Base-by-base conservation (phyloP, 2,329 filamentous ascomycete species). In the Colletotrichum higginsianum region DNA sequence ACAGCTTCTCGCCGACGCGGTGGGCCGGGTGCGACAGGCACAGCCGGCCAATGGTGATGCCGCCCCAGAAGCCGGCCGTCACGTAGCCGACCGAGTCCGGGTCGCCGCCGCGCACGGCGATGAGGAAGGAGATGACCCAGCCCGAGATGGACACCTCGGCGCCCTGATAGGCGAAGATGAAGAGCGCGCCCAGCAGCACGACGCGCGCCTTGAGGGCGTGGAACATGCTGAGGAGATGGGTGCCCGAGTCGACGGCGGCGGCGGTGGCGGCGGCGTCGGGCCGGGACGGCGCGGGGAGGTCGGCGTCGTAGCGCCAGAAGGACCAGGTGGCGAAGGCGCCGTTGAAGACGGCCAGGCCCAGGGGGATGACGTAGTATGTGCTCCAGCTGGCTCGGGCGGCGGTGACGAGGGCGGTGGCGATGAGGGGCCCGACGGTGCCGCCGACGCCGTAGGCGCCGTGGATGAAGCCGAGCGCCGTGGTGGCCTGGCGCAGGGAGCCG, bases 141-240 rank as follows among this genome's bases (percentile, higher is more conserved):
- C 94, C 94, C 0, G 92, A 94, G 74, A 96, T 93, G 16, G 91
- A 91, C 18, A 97, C 94, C 81, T 97, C 94, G 46, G 93, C 92
- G 44, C 94, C 94, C 81, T 96, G 93, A 80, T 97, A 97, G 35
- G 91, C 90, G 79, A 97, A 96, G 80, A 96, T 93, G 84, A 96
- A 96, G 12, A 94, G 80, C 0, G 94, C 92, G 3, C 93, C 93
- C 0, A 96, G 86, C 1, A 96, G 81, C 0, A 95, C 93, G 5
- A 91, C 86, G 42, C 88, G 79, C 83, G 85, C 77, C 81, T 84
- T 82, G 78, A 88, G 79, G 72, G 84, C 83, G 77, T 87, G 74
- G 58, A 87, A 76, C 84, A 89, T 85, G 61, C 82, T 83, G 12
- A 80, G 75, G 30, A 85, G 73, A 52, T 81, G 77, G 11, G 77